A percentile compares a stretch with the other conserved stretches of the same genome.
phyloP scores from a whole-genome alignment of 1,284 basidiomycete genomes.

The Cryptococcus sp. region DNA sequence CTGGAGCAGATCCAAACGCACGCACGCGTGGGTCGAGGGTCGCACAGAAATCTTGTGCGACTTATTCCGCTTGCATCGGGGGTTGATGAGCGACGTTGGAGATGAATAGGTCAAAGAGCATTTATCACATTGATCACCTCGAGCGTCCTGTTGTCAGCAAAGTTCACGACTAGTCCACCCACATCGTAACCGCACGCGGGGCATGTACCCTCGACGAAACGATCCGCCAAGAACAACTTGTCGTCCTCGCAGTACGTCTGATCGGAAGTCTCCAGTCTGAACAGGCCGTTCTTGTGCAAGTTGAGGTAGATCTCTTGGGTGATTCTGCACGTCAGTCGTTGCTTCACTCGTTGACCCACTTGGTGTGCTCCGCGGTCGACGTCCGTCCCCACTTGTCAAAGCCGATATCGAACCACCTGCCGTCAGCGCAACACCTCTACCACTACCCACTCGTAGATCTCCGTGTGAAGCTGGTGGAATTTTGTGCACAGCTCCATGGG shows the following conservation, averaged over 20 bases:
- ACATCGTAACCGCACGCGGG: conserved; percentile 86
- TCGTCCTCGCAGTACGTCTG: conserved; percentile 94
- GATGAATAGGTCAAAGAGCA: conserved; percentile 88
- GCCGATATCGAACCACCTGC: conserved; percentile 59
- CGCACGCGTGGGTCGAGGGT: conserved; percentile 91
- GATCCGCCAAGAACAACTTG: conserved; percentile 89
- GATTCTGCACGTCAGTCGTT: conserved; percentile 61
- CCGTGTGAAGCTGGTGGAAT: conserved; percentile 84
- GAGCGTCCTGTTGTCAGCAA: conserved; percentile 70
- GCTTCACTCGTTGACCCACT: conserved; percentile 59
- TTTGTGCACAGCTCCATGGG: conserved; percentile 90
- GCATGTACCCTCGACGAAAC: conserved; percentile 92
- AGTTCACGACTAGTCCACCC: conserved; percentile 19
- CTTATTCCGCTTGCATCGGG: conserved; percentile 88
- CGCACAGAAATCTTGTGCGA: conserved; percentile 73
- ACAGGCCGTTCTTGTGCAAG: conserved; percentile 71
- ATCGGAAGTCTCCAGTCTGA: conserved; percentile 80
- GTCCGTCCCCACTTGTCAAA: conserved; percentile 98
- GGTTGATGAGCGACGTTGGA: conserved; percentile 89
- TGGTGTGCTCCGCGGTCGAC: conserved; percentile 84
- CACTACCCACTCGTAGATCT: conserved; percentile 80
- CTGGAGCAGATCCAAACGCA: conserved; percentile 83
- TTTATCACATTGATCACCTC: conserved; percentile 97
- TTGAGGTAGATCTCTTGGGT: conserved; percentile 84
- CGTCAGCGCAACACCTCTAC: neutral